These are phyloP conservation scores for Starmerella stigmatis DNA, from an alignment of 805 yeast species.

Conservation along the genomic window DNA sequence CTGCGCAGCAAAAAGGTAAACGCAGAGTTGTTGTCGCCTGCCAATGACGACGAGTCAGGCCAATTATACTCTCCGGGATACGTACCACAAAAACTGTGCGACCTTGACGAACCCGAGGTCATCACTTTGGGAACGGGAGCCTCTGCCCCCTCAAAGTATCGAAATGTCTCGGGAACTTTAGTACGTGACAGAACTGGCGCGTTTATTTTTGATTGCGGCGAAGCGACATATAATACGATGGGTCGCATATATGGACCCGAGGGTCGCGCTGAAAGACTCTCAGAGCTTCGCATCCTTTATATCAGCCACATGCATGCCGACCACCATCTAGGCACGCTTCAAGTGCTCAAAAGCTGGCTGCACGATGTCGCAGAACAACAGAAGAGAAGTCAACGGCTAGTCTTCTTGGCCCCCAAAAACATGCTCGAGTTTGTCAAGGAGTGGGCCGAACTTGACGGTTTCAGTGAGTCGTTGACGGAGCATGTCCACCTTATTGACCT, in stretches of 20 bases:
- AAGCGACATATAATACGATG: slow-evolving; percentile 70
- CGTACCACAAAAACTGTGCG: neutral
- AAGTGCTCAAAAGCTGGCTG: slow-evolving; percentile 59
- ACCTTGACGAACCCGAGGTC: slow-evolving; percentile 36
- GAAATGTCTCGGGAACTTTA: slow-evolving; percentile 77
- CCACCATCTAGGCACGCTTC: slow-evolving; percentile 78
- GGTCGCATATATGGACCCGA: slow-evolving; percentile 48
- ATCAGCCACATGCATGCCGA: slow-evolving; percentile 94
- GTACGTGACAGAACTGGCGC: slow-evolving; percentile 55
- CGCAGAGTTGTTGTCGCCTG: neutral
- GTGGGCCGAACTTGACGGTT: slow-evolving; percentile 37
- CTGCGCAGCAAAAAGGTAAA: neutral
- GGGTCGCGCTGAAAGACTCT: slow-evolving; percentile 37
- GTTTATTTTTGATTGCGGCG: slow-evolving; percentile 86
- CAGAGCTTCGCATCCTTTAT: slow-evolving; percentile 55
- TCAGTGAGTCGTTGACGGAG: slow-evolving; percentile 27
- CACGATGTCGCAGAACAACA: slow-evolving; percentile 3
- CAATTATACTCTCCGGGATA: slow-evolving; percentile 3
- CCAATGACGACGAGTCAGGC: neutral
- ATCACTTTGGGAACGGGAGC: slow-evolving; percentile 88
- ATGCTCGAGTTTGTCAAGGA: slow-evolving; percentile 57
- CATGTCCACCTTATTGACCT: slow-evolving; percentile 47
- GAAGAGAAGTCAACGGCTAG: slow-evolving; percentile 31
- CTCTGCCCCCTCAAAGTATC: slow-evolving; percentile 70
- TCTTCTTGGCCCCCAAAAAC: slow-evolving; percentile 66